These are phyloP conservation scores for Claviceps lovelessii DNA, from an alignment of 2,329 filamentous ascomycete species.

Conservation along the genomic window DNA sequence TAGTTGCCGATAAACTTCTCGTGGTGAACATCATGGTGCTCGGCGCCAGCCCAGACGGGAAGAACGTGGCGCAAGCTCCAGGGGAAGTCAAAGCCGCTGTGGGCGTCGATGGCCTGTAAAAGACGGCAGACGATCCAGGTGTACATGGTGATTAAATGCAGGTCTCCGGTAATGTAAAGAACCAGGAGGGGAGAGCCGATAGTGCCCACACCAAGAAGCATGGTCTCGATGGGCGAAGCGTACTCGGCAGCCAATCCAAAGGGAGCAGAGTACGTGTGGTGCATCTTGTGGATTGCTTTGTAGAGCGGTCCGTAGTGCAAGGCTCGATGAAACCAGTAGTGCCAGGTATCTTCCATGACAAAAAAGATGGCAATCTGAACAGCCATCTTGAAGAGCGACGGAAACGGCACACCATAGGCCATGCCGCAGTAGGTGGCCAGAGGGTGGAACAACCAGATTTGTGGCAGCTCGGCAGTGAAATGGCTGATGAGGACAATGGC, in stretches of 20 bases:
- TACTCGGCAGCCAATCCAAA: conserved; percentile 96
- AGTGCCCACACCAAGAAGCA: conserved; percentile 80
- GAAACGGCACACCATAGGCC: conserved; percentile 79
- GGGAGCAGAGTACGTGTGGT: conserved; percentile 95
- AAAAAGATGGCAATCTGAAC: conserved; percentile 91
- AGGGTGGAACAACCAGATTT: conserved; percentile 98
- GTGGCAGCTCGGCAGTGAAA: conserved; percentile 94
- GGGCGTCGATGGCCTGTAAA: conserved; percentile 94
- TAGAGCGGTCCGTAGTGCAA: conserved; percentile 94
- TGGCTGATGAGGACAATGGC: conserved; percentile 85
- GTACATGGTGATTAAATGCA: conserved; percentile 97
- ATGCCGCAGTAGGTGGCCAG: conserved; percentile 88
- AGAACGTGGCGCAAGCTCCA: conserved; percentile 93
- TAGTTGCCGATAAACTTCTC: conserved; percentile 99
- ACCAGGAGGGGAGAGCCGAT: conserved; percentile 72
- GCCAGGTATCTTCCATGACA: conserved; percentile 90
- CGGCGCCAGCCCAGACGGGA: conserved; percentile 93
- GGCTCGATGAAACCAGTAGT: conserved; percentile 89
- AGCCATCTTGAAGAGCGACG: conserved; percentile 69
- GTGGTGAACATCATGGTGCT: conserved; percentile 94
- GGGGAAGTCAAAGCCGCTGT: conserved; percentile 96
- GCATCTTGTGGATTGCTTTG: conserved; percentile 95
- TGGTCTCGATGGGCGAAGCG: conserved; percentile 91
- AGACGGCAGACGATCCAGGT: conserved; percentile 84
- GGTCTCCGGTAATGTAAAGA: conserved; percentile 67